These are phyloP conservation scores for Camelina laxa DNA, from an alignment of 345 rosid species.

Conservation along the genomic window DNA sequence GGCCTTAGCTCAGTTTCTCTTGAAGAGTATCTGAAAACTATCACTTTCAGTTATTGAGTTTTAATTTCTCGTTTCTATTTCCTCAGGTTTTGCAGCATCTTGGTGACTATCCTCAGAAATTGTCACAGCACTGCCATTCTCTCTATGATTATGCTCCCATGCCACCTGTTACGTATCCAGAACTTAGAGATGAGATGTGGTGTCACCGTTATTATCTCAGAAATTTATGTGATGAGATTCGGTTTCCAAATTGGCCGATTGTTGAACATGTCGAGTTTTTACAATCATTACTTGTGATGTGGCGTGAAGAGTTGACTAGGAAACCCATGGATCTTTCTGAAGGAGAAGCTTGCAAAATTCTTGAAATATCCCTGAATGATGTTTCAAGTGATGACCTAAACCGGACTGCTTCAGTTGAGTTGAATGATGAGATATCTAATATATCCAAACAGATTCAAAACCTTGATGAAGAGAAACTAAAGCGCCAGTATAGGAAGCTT, in stretches of 20 bases:
- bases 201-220: conserved; percentile 97
- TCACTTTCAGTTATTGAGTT: conserved; percentile 17
- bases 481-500: conserved; percentile 99
- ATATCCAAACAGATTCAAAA: conserved; percentile 91
- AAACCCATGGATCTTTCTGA: conserved; percentile 99
- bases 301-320: conserved; percentile 99
- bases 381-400: conserved; percentile 58
- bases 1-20: conserved; percentile 21
- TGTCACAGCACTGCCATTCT: conserved; percentile 96
- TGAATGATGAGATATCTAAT: conserved; percentile 59
- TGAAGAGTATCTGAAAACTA: conserved; percentile 20
- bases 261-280: conserved; percentile 98
- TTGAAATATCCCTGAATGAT: conserved; percentile 89
- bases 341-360: conserved; percentile 94
- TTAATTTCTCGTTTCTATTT: conserved; percentile 20
- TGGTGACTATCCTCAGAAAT: conserved; percentile 96
- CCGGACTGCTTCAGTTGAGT: conserved; percentile 49
- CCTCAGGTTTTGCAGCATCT: conserved; percentile 98
- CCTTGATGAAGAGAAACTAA: conserved; percentile 98
- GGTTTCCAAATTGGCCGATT: conserved; percentile 95
- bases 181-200: conserved; percentile 99
- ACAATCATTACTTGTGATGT: conserved; percentile 95
- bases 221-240: conserved; percentile 92
- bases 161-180: conserved; percentile 99
- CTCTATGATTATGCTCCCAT: conserved; percentile 97